Evolutionary conservation across 2,329 filamentous ascomycete species (phyloP).

Genomic region (Trichoderma arundinaceum): DNA sequence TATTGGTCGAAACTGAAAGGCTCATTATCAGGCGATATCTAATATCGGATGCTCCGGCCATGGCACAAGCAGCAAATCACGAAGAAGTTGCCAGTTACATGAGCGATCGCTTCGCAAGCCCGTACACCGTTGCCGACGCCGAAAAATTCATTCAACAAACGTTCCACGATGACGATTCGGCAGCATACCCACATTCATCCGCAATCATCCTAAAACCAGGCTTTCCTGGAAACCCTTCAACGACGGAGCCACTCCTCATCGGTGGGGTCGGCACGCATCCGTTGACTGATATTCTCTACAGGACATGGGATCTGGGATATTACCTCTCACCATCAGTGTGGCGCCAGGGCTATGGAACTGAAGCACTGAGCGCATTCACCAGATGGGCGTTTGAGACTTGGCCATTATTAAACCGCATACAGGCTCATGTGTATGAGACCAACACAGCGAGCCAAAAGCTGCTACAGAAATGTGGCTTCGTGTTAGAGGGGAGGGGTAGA

Average conservation of each 20-base stretch:
- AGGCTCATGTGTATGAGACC: constrained; percentile 39
- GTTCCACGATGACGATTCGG: constrained; percentile 33
- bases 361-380: constrained; percentile 47
- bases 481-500: constrained; percentile 51
- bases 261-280: constrained; percentile 51
- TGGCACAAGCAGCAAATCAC: constrained; percentile 48
- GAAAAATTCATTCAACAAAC: constrained; percentile 44
- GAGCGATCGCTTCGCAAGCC: constrained; percentile 53
- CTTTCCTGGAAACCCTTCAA: constrained; percentile 39
- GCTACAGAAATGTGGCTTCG: constrained; percentile 44
- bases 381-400: constrained; percentile 53
- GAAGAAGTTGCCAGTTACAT: constrained; percentile 47
- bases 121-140: constrained; percentile 52
- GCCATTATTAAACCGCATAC: constrained; percentile 43
- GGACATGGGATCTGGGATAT: constrained; percentile 57
- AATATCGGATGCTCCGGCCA: constrained; percentile 46
- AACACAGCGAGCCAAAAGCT: constrained; percentile 53
- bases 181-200: constrained; percentile 40
- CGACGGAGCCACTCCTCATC: constrained; percentile 39
- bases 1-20: constrained; percentile 43
- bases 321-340: constrained; percentile 51
- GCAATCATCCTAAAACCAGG: constrained; percentile 46
- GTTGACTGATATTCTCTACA: constrained; percentile 47
- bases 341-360: constrained; percentile 54
- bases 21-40: constrained; percentile 51